A percentile compares a stretch with the other conserved stretches of the same genome.
Conservation (phyloP, 305 asterid genomes). For the Plantago coronopus region DNA sequence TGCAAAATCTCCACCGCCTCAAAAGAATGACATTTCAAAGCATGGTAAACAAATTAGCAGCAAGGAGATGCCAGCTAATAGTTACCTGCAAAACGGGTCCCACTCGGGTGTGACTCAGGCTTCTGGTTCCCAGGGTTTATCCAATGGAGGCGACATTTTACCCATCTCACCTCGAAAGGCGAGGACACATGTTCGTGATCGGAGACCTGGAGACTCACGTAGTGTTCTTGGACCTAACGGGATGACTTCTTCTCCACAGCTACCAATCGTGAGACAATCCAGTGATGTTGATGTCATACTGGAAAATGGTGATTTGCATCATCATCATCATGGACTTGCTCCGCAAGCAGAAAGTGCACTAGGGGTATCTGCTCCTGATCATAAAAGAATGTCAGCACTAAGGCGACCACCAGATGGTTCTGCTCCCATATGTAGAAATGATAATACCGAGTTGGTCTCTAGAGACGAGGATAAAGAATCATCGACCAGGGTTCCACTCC, state of each 20-base stretch:
- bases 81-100: slow-evolving; percentile 55
- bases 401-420: slow-evolving; percentile 43
- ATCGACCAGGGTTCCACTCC: slow-evolving; percentile 57
- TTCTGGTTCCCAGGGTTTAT: slow-evolving; percentile 48
- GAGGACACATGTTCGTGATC: slow-evolving; percentile 55
- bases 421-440: slow-evolving; percentile 34
- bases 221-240: slow-evolving; percentile 65
- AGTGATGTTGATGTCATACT: slow-evolving; percentile 32
- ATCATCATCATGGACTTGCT: slow-evolving; percentile 35
- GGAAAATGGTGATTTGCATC: slow-evolving; percentile 56
- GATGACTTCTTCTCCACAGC: slow-evolving; percentile 43
- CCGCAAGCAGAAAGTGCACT: slow-evolving; percentile 37
- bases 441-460: slow-evolving; percentile 3
- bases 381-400: slow-evolving; percentile 26
- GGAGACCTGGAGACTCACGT: slow-evolving; percentile 51
- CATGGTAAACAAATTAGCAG: slow-evolving; percentile 34
- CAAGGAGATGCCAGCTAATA: slow-evolving; percentile 41
- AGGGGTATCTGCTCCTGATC: slow-evolving; percentile 18
- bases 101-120: slow-evolving; percentile 34
- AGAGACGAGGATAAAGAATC: slow-evolving; percentile 44
- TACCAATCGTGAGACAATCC: slow-evolving; percentile 33
- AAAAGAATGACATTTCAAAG: slow-evolving; percentile 38
- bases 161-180: slow-evolving; percentile 78
- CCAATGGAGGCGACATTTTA: slow-evolving; percentile 68
- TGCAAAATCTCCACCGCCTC: slow-evolving; percentile 55